Conservation (phyloP, 208 protist genomes). For the Trypanosoma mega region DNA sequence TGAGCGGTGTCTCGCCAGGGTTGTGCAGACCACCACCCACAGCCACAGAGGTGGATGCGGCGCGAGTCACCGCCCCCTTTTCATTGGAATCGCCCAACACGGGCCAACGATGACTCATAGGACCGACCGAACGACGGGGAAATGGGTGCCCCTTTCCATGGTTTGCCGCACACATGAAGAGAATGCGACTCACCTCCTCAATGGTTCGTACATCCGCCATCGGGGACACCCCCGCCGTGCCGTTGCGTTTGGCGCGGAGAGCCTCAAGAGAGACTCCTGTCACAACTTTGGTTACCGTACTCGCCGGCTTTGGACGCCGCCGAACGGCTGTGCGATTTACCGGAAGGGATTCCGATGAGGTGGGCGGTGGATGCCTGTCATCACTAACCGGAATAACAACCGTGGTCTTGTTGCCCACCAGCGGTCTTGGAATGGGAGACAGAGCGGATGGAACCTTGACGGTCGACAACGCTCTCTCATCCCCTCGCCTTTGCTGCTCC, state of each 20-base stretch:
- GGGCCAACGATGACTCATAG: conserved; percentile 8
- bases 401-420: no score
- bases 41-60: neutral
- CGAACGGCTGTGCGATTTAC: conserved; percentile 22
- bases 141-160: neutral
- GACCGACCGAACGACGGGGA: neutral
- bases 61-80: neutral
- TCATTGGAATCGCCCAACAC: neutral
- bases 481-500: neutral
- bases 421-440: no score
- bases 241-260: conserved; percentile 28
- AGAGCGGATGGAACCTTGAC: no score
- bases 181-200: conserved; percentile 32
- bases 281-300: conserved; percentile 32
- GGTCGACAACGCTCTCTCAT: no score
- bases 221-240: conserved; percentile 9
- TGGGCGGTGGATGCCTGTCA: neutral
- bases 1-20: neutral
- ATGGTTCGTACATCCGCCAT: conserved; percentile 18
- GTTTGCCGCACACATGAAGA: conserved; percentile 26
- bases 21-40: neutral
- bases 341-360: conserved; percentile 1
- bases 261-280: conserved; percentile 28
- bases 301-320: conserved; percentile 24
- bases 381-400: conserved; percentile 16